phyloP scores from a whole-genome alignment of 1,284 basidiomycete genomes.

The Irpex sp. region DNA sequence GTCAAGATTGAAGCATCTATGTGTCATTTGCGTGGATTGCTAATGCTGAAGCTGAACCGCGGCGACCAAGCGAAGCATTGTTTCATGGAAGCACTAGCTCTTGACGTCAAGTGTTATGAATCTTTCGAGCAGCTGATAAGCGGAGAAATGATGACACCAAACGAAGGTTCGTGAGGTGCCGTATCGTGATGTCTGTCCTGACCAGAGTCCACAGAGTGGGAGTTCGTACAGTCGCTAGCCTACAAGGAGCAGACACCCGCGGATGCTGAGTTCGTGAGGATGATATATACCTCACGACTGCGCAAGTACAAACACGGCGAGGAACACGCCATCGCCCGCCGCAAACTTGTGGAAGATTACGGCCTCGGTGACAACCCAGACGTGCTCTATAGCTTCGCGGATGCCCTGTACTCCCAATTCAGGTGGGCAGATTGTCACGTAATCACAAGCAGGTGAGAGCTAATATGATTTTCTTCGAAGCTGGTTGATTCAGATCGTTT shows the following conservation, averaged over 20 bases:
- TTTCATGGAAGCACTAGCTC: slow-evolving; percentile 91
- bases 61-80: slow-evolving; percentile 87
- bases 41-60: slow-evolving; percentile 93
- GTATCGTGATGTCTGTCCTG: not conserved
- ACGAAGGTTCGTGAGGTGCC: slow-evolving; percentile 65
- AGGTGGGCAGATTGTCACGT: slow-evolving; percentile 93
- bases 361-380: slow-evolving; percentile 88
- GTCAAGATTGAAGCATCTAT: slow-evolving; percentile 89
- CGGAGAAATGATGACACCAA: slow-evolving; percentile 90
- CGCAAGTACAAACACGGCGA: slow-evolving; percentile 86
- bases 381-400: slow-evolving; percentile 88
- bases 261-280: slow-evolving; percentile 85
- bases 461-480: not conserved
- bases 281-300: slow-evolving; percentile 90
- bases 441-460: slow-evolving; percentile 73
- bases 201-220: slow-evolving; percentile 74
- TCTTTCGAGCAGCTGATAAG: slow-evolving; percentile 89
- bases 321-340: slow-evolving; percentile 77
- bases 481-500: not conserved
- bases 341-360: slow-evolving; percentile 74
- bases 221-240: slow-evolving; percentile 84
- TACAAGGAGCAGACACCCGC: slow-evolving; percentile 83
- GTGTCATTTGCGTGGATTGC: slow-evolving; percentile 88
- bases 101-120: slow-evolving; percentile 98
- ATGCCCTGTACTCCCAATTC: slow-evolving; percentile 84